Evolutionary conservation across 192 early-diverging fungal species (phyloP), one percentile per base, ranked within the genome.

Genomic region (Glomus cerebriforme): DNA sequence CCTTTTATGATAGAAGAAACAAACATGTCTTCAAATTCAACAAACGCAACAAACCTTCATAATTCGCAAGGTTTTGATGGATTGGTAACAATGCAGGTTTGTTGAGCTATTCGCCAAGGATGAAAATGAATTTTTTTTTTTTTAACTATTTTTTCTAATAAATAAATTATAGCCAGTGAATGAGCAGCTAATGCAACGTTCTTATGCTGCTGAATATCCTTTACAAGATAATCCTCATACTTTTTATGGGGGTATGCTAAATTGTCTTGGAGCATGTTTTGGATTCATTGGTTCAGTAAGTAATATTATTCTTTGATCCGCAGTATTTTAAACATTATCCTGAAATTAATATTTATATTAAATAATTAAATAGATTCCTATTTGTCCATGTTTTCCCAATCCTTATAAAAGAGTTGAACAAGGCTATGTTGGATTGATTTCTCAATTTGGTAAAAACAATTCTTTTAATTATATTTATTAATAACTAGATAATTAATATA

Each of bases 391-490:
- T 74, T 88, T 77, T 27, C 89, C 89, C 32, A 94, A 90, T 73
- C 93, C 93, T 7, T 94, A 89, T 79, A 86, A 90, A 77, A 82
- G 82, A n/a, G 84, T 94, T 26, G 78, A 86, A 8, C 93, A 94
- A 86, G 93, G 93, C 66, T 78, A 80, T 67, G 93, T 94, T 15
- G 93, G 92, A 24, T 80, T 94, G 7, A 80, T 94, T 34, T 86
- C 89, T 22, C 84, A 87, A 24, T 94, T 93, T 75, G 93, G 93
- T 62, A 88, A 86, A 70, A 85, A 86, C 32, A 85, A 85, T 81
- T 85, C 86, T 77, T 75, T 80, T n/a, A n/a, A n/a, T n/a, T n/a
- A n/a, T n/a, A n/a, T 67, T 78, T 79, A 19, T 22, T 37, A 64
- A 72, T 78, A 80, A 67, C 32, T 37, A 26, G 3, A n/a, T 31